phyloP scores from a whole-genome alignment of 768 basidiomycete genomes.

The Pulveroboletus sp. region DNA sequence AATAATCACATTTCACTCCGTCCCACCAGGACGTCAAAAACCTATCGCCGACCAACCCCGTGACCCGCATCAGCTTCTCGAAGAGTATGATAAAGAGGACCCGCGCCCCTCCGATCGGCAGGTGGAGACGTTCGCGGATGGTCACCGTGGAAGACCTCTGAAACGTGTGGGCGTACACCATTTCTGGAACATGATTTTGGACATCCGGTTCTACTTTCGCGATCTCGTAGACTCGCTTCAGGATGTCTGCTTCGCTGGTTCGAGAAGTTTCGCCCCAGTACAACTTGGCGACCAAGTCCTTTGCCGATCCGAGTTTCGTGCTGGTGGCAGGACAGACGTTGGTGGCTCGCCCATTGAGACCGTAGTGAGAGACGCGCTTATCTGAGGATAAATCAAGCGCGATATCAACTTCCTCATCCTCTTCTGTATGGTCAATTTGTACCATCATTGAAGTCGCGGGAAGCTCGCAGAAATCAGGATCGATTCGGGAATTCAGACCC shows the following conservation, averaged over 20 bases:
- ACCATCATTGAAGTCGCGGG: not conserved
- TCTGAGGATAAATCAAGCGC: not conserved
- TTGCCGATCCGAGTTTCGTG: not conserved
- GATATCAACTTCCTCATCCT: no score
- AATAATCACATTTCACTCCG: not conserved
- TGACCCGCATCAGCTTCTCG: not conserved
- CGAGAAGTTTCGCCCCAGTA: not conserved
- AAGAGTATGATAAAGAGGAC: conserved; percentile 1
- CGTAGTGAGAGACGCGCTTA: not conserved
- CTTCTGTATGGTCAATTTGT: no score
- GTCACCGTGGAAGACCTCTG: not conserved
- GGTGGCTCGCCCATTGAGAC: conserved; percentile 6
- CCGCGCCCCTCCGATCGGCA: not conserved
- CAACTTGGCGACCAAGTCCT: not conserved
- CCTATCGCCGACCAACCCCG: not conserved
- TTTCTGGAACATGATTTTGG: not conserved
- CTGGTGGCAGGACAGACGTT: conserved; percentile 5
- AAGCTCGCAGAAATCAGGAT: not conserved
- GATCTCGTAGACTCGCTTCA: conserved; percentile 5
- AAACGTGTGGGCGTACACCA: not conserved
- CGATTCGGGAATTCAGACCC: conserved; percentile 4
- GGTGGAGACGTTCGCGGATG: not conserved
- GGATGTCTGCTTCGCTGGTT: conserved; percentile 3
- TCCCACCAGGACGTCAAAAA: conserved; percentile 4
- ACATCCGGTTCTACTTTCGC: not conserved